Evolutionary conservation across 495 filamentous ascomycete species (phyloP), one percentile per base, ranked within the genome.

Genomic region (Massariosphaeria phaeospora): DNA sequence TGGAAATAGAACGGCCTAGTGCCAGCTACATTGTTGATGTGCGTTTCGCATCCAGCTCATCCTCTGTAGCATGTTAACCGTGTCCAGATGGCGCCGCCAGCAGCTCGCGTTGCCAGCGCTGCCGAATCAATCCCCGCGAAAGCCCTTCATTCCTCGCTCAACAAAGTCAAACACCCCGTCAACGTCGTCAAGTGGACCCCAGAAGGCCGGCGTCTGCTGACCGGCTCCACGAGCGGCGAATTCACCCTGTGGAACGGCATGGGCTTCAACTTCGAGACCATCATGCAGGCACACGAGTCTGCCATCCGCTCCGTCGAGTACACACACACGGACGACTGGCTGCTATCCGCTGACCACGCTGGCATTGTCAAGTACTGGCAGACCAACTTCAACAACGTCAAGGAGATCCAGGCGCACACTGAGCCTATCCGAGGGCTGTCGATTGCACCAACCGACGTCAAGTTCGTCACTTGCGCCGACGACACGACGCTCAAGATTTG

Each of bases 161-260:
- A 96, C 76, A 98, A 98, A 67, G 89, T 91, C 56, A 95, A 95
- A 64, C 93, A 97, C 52, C 93, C 93, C 0, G 86, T 98, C 64
- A 96, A 95, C 35, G 87, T 96, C n/a, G 89, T 98, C 38, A 77
- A 86, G 72, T 98, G 93, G 93, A 98, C 93, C 2, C 93, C 93
- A 0, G 93, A 98, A 72, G 93, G 93, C 31, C 81, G 93, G 55
- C 76, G 93, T 55, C 71, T 98, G 39, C 76, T 98, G 63, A 97
- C 93, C 0, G 93, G 88, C 18, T 91, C 88, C 1, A 91, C 89
- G 66, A 97, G 91, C 64, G 93, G 93, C 50, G 93, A 98, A 68
- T 98, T 98, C 62, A 98, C 94, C 41, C 72, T 98, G 3, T 98
- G 93, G 93, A 98, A 98, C 68, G 93, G 93, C 52, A 96, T 89